Evolutionary conservation across 352 stramenopile genomes (phyloP), one percentile per base, ranked within the genome.

Genomic region (Globisporangium rhizosaccharum): DNA sequence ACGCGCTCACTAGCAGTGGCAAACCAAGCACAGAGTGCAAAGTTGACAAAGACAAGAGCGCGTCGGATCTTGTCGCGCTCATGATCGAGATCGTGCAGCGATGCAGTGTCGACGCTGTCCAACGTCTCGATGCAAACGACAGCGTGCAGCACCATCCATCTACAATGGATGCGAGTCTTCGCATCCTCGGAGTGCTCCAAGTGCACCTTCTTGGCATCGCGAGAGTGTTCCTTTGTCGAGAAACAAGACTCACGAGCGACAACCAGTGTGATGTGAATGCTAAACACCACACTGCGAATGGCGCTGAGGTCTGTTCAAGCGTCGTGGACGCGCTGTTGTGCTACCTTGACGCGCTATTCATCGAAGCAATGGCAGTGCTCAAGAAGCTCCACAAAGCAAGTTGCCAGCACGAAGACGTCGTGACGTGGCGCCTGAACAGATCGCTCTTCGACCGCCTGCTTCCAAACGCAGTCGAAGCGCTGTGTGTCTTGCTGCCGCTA

Each of bases 341-440:
- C 12, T 87, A 83, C 36, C 44, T 87, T 30, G 74, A 83, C 12
- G 36, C 37, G 10, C 49, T 87, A 18, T 61, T 83, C 42, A 26
- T 47, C 0, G 70, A 82, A 51, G 57, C 70, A 2, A 55, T 75
- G 36, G 37, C 36, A 12, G 58, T 87, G 37, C 63, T 87, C 18
- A 79, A 77, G 53, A 67, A 57, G 12, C 68, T 87, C 14, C 76
- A 87, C 57, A 83, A 73, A 53, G 59, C 54, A 39, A 81, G 71
- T 48, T 75, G 76, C 11, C 74, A 87, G 23, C 74, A 81, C n/a
- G 74, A 81, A 64, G 74, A 83, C 37, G 57, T 78, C n/a, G 71
- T 78, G 37, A 67, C 66, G 11, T 72, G 69, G 67, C 61, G 69
- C 8, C 68, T 87, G 48, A 77, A 85, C 36, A 62, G 71, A 17